A percentile compares a stretch with the other conserved stretches of the same genome.
Evolutionary conservation across 1,284 basidiomycete species (phyloP).

Genomic region (Ganoderma multipileum): DNA sequence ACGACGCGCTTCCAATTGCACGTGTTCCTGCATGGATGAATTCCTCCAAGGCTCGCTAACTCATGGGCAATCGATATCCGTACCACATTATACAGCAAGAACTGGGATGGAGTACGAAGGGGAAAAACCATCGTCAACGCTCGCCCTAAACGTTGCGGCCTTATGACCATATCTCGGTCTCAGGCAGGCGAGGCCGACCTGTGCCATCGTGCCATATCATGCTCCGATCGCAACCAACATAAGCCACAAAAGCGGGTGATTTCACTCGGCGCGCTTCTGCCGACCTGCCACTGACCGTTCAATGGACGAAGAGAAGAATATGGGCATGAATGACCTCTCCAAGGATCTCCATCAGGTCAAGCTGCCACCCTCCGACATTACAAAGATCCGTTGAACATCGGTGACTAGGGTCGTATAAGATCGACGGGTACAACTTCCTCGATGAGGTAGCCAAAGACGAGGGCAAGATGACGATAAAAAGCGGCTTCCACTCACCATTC

Average conservation of each 20-base stretch:
- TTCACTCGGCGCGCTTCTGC: not conserved
- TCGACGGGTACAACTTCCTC: not conserved
- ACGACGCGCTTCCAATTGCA: not conserved
- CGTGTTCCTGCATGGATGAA: not conserved
- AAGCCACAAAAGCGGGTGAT: not conserved
- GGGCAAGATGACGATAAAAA: not conserved
- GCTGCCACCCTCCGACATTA: not conserved
- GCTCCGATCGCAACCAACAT: not conserved
- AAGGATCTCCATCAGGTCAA: not conserved
- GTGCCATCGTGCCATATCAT: not conserved
- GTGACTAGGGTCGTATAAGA: not conserved
- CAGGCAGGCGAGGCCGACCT: not conserved
- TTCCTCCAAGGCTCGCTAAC: not conserved
- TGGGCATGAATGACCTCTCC: not conserved
- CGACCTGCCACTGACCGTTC: not conserved
- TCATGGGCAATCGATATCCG: not conserved
- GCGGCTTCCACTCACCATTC: not conserved
- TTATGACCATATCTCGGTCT: not conserved
- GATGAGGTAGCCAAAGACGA: not conserved
- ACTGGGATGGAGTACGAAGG: not conserved
- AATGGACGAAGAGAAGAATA: not conserved
- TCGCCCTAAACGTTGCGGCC: not conserved
- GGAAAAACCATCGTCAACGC: not conserved
- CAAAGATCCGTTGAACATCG: not conserved
- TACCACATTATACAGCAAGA: not conserved